Conservation (phyloP, 257 asterid species). For the Solanum habrochaites region DNA sequence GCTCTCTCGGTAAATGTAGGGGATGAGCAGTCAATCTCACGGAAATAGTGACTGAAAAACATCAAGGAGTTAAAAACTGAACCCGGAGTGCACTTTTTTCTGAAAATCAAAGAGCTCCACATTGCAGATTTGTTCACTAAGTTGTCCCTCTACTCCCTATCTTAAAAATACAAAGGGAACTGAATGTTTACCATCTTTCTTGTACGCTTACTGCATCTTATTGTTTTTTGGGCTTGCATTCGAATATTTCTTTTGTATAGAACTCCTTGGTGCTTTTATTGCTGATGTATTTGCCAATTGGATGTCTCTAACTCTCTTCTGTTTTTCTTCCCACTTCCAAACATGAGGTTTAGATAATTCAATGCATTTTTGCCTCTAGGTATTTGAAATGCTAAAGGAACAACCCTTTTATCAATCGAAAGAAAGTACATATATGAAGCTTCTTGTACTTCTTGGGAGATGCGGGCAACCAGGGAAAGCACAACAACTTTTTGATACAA, state of each 20-base stretch:
- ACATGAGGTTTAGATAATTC: not conserved
- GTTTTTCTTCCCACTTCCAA: not conserved
- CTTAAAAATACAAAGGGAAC: not conserved
- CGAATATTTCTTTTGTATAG: not conserved
- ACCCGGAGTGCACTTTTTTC: not conserved
- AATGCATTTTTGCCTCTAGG: conserved; percentile 20
- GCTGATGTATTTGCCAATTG: not conserved
- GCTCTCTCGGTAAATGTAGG: too few species aligned
- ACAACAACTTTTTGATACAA: conserved; percentile 59
- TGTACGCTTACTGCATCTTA: not conserved
- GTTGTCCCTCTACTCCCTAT: not conserved
- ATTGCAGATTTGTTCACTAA: not conserved
- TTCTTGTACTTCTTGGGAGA: conserved; percentile 82
- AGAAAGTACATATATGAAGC: conserved; percentile 85
- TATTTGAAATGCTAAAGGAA: conserved; percentile 71
- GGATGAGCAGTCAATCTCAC: too few species aligned
- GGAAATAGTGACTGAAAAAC: too few species aligned
- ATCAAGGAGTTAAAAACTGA: not conserved
- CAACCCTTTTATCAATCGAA: conserved; percentile 86
- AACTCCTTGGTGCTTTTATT: not conserved
- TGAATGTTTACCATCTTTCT: not conserved
- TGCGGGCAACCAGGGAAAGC: conserved; percentile 82
- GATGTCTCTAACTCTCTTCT: not conserved
- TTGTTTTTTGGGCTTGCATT: not conserved
- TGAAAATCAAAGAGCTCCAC: not conserved